Base-by-base conservation (phyloP, 140 eudicot genomes). In the Erigeron philadelphicus region DNA sequence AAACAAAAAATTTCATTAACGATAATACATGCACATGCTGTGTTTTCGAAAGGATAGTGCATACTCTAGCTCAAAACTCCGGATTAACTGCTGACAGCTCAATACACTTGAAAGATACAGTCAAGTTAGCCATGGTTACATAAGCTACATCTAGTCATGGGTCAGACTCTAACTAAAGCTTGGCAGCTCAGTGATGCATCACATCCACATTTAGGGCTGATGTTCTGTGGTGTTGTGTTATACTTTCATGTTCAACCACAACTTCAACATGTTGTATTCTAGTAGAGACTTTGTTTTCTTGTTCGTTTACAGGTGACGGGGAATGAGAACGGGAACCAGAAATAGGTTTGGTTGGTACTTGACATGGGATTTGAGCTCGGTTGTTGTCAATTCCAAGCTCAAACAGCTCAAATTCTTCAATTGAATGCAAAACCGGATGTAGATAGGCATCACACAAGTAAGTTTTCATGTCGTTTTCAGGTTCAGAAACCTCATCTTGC, bases 341-440 rank as follows among this genome's bases (percentile, higher is more conserved):
- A 61, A 79, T 65, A 10, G 66, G 75, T 49, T 71, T 73, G n/a
- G 77, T 82, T 8, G 80, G 45, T 19, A 76, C 67, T 71, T 75
- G 84, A 68, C 81, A 80, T 8, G 76, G 67, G 67, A 50, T 18
- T 48, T 31, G 82, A 31, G 79, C 63, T 15, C 53, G 85, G 71
- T 68, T 83, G 58, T 75, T 70, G 23, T 87, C 96, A 25, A 84
- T 72, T 50, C 76, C 72, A 7, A 84, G 82, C 57, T 90, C 96
- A 11, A 65, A 78, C 31, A 85, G 72, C 64, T 90, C 95, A 12
- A 87, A 75, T 82, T 89, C 88, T 73, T 94, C 91, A 61, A 87
- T 81, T 10, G 97, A 85, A 64, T 11, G 86, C 77, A 94, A 85
- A 58, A 89, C 83, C 5, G 95, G 97, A 68, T 94, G 99, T 76